Base-by-base conservation (phyloP, 768 basidiomycete species). In the Paxillus rubicundulus region DNA sequence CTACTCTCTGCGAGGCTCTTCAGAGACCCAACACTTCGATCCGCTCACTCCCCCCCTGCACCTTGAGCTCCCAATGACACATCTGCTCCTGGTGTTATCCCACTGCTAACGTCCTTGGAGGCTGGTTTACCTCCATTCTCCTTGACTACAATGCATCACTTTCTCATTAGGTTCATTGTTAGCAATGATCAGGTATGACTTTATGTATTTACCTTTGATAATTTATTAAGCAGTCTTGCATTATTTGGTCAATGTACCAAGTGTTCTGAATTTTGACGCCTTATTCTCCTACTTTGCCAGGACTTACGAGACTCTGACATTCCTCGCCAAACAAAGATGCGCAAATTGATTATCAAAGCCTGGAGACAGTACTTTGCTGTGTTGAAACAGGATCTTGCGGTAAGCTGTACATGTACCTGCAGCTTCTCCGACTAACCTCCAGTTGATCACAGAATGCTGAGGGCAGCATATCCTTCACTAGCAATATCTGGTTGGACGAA, bases 291-390 rank as follows among this genome's bases (percentile, higher is more conserved):
- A 10, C 54, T 70, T 21, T 49, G 48, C 17, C 54, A 60, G 12
- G 56, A 58, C 12, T 57, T 70, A 28, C 10, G 46, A 16, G 62
- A 69, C 20, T 39, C 50, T 5, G 55, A 66, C 18, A 67, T 70
- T 4, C 70, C 65, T 16, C 56, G 60, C 27, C 40, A 59, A 17
- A 58, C 58, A 1, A 65, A 64, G 34, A 33, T 64, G 28, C 38
- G 56, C 7, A 53, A 58, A 17, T 45, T 49, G 1, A 65, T 70
- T 24, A 51, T 68, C 21, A 49, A 62, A 17, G 59, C 57, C 10
- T 70, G 61, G 62, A 10, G 37, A 38, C n/a, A 53, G 4, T 60
- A 61, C 33, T 66, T 64, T 38, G 38, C 32, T 1, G 42, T 42
- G 24, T 45, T 69, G 14, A 65, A 62, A 46, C 14, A 16, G 10